Evolutionary conservation across 345 rosid genomes (phyloP).

Genomic region (Melaleuca alternifolia): DNA sequence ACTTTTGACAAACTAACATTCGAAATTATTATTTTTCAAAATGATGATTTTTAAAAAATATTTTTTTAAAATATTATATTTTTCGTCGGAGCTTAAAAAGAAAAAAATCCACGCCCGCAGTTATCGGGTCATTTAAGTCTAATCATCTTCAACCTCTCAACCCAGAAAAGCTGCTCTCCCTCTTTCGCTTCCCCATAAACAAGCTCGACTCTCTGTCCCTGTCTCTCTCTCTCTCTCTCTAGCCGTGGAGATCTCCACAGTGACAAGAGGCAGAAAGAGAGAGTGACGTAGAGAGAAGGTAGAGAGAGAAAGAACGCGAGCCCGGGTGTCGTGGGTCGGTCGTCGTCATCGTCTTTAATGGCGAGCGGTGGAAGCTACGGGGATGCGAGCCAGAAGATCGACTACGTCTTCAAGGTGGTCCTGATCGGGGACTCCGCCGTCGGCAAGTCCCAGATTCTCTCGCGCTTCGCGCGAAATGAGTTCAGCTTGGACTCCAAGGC

Average conservation of each 20-base stretch:
- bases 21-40: no score
- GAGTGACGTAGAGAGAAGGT: not conserved
- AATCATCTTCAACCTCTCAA: not conserved
- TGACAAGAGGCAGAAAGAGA: not conserved
- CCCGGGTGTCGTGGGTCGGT: not conserved
- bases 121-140: not conserved
- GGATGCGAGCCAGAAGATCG: conserved; percentile 42
- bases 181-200: not conserved
- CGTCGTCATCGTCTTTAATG: conserved; percentile 17
- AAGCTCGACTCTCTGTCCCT: not conserved
- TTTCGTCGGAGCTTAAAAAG: no score
- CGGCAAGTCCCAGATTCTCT: conserved; percentile 78
- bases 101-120: not conserved
- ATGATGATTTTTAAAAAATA: no score
- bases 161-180: not conserved
- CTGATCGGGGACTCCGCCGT: conserved; percentile 93
- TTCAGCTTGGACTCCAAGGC: conserved; percentile 87
- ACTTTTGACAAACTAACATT: no score
- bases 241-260: not conserved
- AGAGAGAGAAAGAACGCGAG: not conserved
- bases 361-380: conserved; percentile 49
- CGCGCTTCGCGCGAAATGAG: conserved; percentile 79
- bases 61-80: no score
- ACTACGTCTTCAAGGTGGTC: conserved; percentile 81
- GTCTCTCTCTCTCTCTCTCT: not conserved